A percentile compares a stretch with the other conserved stretches of the same genome.
phyloP scores from a whole-genome alignment of 192 early-diverging fungal species.

The Haplosporangium gracile region DNA sequence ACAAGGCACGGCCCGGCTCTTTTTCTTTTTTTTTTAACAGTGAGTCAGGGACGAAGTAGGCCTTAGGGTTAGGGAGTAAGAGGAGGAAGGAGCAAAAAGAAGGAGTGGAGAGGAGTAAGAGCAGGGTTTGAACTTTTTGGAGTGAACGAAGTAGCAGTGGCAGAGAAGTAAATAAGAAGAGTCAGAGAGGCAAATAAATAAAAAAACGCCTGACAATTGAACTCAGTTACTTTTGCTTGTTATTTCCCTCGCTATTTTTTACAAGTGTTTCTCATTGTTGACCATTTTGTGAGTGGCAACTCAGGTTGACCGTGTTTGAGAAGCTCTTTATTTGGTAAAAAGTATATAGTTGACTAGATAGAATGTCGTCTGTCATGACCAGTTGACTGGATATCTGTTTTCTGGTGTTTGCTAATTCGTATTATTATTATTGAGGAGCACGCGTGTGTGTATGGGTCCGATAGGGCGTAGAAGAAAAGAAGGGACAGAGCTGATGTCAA shows the following conservation, averaged over 20 bases:
- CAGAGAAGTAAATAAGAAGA: not conserved
- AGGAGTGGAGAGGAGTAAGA: not conserved
- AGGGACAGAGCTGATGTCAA: not conserved
- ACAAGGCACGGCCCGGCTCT: conserved; percentile 19
- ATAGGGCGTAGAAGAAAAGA: not conserved
- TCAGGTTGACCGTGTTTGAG: not conserved
- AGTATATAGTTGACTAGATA: not conserved
- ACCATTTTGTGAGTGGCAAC: not conserved
- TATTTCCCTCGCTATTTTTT: not conserved
- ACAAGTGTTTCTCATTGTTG: too few species aligned
- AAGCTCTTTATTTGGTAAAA: not conserved
- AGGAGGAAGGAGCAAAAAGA: not conserved
- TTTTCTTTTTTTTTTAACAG: not conserved
- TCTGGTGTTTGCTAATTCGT: not conserved
- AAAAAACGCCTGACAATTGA: not conserved
- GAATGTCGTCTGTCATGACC: not conserved
- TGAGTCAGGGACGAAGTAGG: conserved; percentile 1
- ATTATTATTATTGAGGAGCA: not conserved
- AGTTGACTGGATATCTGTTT: not conserved
- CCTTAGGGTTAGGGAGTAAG: too few species aligned
- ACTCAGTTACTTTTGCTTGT: not conserved
- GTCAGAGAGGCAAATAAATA: not conserved
- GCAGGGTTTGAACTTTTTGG: not conserved
- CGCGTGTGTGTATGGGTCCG: not conserved
- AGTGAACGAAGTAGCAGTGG: not conserved